phyloP scores from a whole-genome alignment of 2,329 filamentous ascomycete species.

The Paracorniculantispora psalliotae region DNA sequence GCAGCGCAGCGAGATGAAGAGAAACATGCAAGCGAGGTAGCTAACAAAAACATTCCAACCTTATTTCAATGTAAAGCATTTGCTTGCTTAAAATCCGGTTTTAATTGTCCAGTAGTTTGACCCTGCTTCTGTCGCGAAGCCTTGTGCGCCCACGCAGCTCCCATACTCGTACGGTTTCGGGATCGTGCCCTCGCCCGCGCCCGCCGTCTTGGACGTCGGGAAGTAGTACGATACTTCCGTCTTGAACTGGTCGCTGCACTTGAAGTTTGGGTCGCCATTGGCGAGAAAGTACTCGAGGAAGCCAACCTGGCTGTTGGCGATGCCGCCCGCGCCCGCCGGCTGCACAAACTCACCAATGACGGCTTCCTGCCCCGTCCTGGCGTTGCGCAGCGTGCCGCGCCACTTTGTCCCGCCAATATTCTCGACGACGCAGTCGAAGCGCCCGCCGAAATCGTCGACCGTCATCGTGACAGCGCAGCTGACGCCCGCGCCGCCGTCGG shows the following conservation, averaged over 20 bases:
- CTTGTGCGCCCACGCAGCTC: constrained; percentile 15
- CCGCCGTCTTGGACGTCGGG: constrained; percentile 15
- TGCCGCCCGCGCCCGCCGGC: constrained; percentile 16
- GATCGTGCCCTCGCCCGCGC: constrained; percentile 15
- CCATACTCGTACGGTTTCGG: constrained; percentile 19
- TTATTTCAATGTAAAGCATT: too few species aligned
- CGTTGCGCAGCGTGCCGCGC: constrained; percentile 20
- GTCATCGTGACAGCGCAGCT: constrained; percentile 18
- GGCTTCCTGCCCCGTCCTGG: constrained; percentile 1
- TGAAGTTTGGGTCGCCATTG: constrained; percentile 15
- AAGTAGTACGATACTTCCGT: constrained; percentile 15
- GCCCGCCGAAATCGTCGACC: constrained; percentile 17
- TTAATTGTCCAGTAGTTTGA: constrained; percentile 5
- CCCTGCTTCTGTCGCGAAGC: background rate
- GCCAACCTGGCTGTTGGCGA: constrained; percentile 14
- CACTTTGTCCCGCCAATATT: constrained; percentile 18
- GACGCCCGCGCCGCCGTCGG: constrained; percentile 24
- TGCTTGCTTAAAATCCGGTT: background rate
- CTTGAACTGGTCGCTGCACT: constrained; percentile 18
- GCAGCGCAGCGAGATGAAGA: too few species aligned
- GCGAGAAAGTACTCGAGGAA: constrained; percentile 22
- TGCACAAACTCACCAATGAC: constrained; percentile 20
- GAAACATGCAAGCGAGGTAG: too few species aligned
- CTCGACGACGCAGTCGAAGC: constrained; percentile 18
- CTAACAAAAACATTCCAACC: too few species aligned